Evolutionary conservation across 192 early-diverging fungal genomes (phyloP), one percentile per base, ranked within the genome.

Genomic region (Coemansia sp.): DNA sequence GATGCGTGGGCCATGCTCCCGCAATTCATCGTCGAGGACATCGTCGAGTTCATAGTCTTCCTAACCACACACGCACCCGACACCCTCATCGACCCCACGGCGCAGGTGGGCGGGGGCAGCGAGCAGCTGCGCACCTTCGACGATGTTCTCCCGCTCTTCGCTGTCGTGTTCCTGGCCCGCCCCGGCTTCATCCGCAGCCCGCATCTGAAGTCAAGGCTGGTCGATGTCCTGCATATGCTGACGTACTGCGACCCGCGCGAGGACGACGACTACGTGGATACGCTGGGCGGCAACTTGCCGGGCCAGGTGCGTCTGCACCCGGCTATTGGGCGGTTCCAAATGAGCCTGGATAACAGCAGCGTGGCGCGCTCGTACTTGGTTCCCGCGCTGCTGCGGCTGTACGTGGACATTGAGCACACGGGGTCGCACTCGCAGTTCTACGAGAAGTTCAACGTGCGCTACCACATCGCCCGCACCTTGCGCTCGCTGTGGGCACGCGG

Each of bases 371-470:
- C 87, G 53, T 87, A 89, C 70, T 81, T 98, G 36, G 89, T 98
- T 3, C 89, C 91, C 1, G 89, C 91, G 11, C 72, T 99, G 24
- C 90, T 98, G 86, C 84, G 84, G 56, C 95, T 96, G 80, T 99
- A 98, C 78, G 93, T 96, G 86, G 97, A 98, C 66, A 93, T 96
- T 8, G 97, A 99, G 77, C 91, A 95, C 46, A 97, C 96, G 19
- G 97, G 97, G 17, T 86, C 89, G 2, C 88, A 88, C 68, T 90
- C 92, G 4, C 95, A 97, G 74, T 99, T 99, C 69, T 99, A 97
- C 72, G 97, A 99, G 78, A 99, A 99, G 79, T 97, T 98, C 83
- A 97, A 93, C 78, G 95, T 96, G 68, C 90, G 97, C 36, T 98
- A 98, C 85, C 91, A 97, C 67, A 96, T 99, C 61, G 90, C 90